Evolutionary conservation across 1,284 basidiomycete genomes (phyloP).

Genomic region (Violaceomyces palustris): DNA sequence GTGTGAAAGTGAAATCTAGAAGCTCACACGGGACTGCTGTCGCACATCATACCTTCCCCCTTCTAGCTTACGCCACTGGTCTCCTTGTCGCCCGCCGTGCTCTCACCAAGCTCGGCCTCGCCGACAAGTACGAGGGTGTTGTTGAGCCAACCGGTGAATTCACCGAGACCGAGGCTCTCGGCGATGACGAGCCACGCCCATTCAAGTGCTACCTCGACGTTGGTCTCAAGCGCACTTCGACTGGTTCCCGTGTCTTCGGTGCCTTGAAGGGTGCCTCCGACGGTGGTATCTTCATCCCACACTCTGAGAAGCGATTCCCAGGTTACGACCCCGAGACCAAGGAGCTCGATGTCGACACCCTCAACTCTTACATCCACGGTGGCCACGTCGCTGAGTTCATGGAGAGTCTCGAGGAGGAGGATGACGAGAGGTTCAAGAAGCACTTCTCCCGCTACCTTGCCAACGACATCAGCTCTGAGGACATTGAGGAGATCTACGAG

Average conservation of each 20-base stretch:
- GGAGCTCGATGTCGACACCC: slow-evolving; percentile 84
- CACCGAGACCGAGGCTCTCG: slow-evolving; percentile 73
- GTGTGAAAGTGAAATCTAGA: too few species aligned
- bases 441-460: slow-evolving; percentile 93
- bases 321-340: slow-evolving; percentile 94
- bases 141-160: slow-evolving; percentile 85
- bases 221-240: slow-evolving; percentile 95
- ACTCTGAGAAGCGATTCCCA: slow-evolving; percentile 97
- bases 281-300: slow-evolving; percentile 95
- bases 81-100: slow-evolving; percentile 92
- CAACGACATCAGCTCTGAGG: slow-evolving; percentile 89
- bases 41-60: too few species aligned
- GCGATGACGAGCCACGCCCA: slow-evolving; percentile 89
- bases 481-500: slow-evolving; percentile 93
- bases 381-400: slow-evolving; percentile 99
- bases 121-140: slow-evolving; percentile 97
- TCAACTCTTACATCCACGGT: slow-evolving; percentile 97
- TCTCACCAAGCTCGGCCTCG: slow-evolving; percentile 87
- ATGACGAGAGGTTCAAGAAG: slow-evolving; percentile 99
- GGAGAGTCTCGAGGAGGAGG: slow-evolving; percentile 99
- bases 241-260: slow-evolving; percentile 95
- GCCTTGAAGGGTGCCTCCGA: slow-evolving; percentile 99
- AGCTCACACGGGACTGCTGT: too few species aligned
- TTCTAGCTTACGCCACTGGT: slow-evolving; percentile 91
- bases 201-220: slow-evolving; percentile 99